Evolutionary conservation across 106 monocot species (phyloP).

Genomic region (Narthecium ossifragum): DNA sequence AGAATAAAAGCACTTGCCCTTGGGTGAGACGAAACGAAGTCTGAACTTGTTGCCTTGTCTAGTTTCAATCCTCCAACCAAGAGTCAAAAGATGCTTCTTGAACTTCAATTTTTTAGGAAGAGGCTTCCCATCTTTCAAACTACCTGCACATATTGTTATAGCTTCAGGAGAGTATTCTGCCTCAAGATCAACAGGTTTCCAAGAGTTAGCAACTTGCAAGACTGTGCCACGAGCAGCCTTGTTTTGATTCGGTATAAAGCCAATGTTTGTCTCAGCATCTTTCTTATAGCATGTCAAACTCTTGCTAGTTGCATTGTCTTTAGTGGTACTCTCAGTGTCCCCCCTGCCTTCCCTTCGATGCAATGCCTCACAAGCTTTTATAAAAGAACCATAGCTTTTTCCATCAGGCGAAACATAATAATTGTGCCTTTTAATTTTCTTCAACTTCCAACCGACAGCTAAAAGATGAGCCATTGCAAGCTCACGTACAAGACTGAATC

Average conservation of each 20-base stretch:
- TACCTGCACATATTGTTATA: constrained; percentile 15
- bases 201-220: constrained; percentile 3
- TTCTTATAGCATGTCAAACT: too few relatives aligned
- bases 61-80: constrained; percentile 41
- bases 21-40: constrained; percentile 24
- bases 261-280: too few relatives aligned
- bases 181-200: constrained; percentile 28
- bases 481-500: neutral
- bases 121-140: neutral
- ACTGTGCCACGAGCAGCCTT: too few relatives aligned
- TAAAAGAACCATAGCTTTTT: constrained; percentile 3
- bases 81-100: constrained; percentile 38
- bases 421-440: neutral
- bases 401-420: constrained; percentile 21
- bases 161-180: constrained; percentile 36
- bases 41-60: constrained; percentile 12
- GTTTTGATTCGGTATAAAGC: too few relatives aligned
- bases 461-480: constrained; percentile 12
- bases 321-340: neutral
- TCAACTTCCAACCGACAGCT: constrained; percentile 17
- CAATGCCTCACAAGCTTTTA: constrained; percentile 17
- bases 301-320: too few relatives aligned
- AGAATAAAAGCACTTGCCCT: constrained; percentile 25
- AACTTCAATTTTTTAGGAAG: neutral
- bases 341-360: neutral